These are phyloP conservation scores for Mycena sp. DNA, from an alignment of 1,284 basidiomycete genomes.

Conservation along the genomic window DNA sequence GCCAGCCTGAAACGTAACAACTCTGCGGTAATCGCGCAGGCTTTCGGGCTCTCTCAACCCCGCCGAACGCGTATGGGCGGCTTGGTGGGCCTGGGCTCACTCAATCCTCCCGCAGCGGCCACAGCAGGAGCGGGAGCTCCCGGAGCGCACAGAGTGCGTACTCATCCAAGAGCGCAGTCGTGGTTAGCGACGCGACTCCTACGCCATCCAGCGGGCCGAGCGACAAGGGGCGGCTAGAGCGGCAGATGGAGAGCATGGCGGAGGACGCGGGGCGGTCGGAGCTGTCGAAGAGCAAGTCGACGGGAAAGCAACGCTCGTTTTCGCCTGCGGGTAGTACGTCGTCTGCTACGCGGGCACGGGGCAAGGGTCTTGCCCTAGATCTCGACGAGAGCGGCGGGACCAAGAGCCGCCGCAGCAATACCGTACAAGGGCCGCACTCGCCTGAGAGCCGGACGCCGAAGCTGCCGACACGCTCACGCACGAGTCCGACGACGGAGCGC, in stretches of 20 bases:
- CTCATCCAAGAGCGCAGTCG: slow-evolving; percentile 18
- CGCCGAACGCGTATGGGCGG: slow-evolving; percentile 45
- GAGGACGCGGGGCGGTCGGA: slow-evolving; percentile 8
- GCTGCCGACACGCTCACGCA: slow-evolving; percentile 63
- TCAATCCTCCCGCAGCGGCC: slow-evolving; percentile 28
- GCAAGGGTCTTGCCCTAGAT: background rate
- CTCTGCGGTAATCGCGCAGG: slow-evolving; percentile 48
- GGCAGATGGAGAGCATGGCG: slow-evolving; percentile 16
- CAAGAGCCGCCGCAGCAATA: slow-evolving; percentile 47
- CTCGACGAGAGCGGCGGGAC: slow-evolving; percentile 46
- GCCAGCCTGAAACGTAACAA: slow-evolving; percentile 37
- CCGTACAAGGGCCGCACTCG: slow-evolving; percentile 34
- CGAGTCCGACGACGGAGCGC: slow-evolving; percentile 45
- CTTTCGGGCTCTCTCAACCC: slow-evolving; percentile 50
- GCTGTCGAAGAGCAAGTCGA: slow-evolving; percentile 46
- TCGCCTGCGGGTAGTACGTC: slow-evolving; percentile 16
- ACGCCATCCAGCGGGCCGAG: slow-evolving; percentile 15
- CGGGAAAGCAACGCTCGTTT: slow-evolving; percentile 42
- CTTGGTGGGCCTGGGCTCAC: slow-evolving; percentile 45
- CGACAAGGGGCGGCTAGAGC: slow-evolving; percentile 29
- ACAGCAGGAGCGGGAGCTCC: slow-evolving; percentile 33
- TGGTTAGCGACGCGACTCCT: background rate
- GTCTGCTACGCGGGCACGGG: too few relatives aligned
- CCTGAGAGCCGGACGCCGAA: slow-evolving; percentile 57
- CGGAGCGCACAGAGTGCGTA: slow-evolving; percentile 31